Evolutionary conservation across 306 rosid genomes (phyloP).

Genomic region (Sphenostylis stenocarpa): DNA sequence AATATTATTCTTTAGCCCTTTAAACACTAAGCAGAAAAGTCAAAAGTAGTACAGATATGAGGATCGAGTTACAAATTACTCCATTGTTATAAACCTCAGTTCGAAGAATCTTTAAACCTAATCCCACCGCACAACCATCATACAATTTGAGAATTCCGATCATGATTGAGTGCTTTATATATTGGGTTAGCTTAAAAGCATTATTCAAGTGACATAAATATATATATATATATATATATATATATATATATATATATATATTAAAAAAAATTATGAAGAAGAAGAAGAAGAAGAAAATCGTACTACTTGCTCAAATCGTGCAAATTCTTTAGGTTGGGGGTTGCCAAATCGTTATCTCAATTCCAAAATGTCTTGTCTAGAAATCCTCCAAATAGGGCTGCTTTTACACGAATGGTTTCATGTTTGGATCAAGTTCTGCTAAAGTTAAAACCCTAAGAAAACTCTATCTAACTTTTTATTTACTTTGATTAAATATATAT

Average conservation of each 20-base stretch:
- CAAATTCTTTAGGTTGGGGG: slow-evolving; percentile 32
- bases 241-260: too few relatives aligned
- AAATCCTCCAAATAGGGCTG: slow-evolving; percentile 30
- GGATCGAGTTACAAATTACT: slow-evolving; percentile 19
- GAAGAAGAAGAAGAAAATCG: background rate
- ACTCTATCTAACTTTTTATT: background rate
- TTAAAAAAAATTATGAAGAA: background rate
- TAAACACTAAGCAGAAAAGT: slow-evolving; percentile 1
- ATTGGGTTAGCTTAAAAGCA: slow-evolving; percentile 36
- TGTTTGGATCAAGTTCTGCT: slow-evolving; percentile 16
- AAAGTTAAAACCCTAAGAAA: slow-evolving; percentile 29
- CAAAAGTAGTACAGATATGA: slow-evolving; percentile 9
- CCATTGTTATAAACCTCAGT: background rate
- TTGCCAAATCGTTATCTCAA: slow-evolving; percentile 44
- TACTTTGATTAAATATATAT: background rate
- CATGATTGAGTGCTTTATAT: slow-evolving; percentile 25
- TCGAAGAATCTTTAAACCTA: slow-evolving; percentile 16
- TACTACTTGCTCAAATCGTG: background rate
- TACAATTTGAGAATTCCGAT: background rate
- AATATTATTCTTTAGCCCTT: slow-evolving; percentile 3
- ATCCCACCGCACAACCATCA: slow-evolving; percentile 4
- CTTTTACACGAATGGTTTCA: slow-evolving; percentile 22
- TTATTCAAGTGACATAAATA: slow-evolving; percentile 22
- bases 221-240: too few relatives aligned
- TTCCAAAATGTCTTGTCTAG: slow-evolving; percentile 36